Evolutionary conservation across 352 stramenopile species (phyloP).

Genomic region (Phytophthora citricola): DNA sequence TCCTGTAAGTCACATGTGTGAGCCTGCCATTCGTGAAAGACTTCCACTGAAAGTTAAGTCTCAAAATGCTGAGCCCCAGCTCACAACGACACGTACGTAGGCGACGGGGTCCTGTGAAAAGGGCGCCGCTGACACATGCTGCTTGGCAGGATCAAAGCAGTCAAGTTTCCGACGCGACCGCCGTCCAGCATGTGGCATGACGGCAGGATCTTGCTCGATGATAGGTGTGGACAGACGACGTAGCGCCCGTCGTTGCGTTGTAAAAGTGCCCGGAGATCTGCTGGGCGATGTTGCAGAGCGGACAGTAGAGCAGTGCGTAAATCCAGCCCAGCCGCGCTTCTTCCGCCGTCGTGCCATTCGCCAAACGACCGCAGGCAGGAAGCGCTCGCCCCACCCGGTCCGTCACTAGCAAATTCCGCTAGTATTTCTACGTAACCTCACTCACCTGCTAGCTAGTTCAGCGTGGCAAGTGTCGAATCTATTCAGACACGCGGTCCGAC

Average conservation of each 20-base stretch:
- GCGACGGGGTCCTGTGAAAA: not conserved
- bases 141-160: not conserved
- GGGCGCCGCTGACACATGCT: not conserved
- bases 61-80: constrained; percentile 8
- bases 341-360: constrained; percentile 43
- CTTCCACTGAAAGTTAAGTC: not conserved
- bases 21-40: not conserved
- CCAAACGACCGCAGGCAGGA: constrained; percentile 29
- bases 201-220: constrained; percentile 1
- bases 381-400: constrained; percentile 15
- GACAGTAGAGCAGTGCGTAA: constrained; percentile 5
- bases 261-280: constrained; percentile 33
- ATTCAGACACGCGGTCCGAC: constrained; percentile 16
- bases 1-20: constrained; percentile 22
- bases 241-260: constrained; percentile 26
- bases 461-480: constrained; percentile 8
- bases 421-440: too few species aligned
- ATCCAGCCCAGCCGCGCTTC: constrained; percentile 20
- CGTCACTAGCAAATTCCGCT: constrained; percentile 23
- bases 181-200: not conserved
- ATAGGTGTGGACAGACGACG: constrained; percentile 24
- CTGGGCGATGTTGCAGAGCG: constrained; percentile 19
- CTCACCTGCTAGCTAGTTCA: constrained; percentile 4
- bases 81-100: constrained; percentile 23
- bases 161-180: not conserved